Percentiles rank a stretch among this genome's conserved stretches.
phyloP scores from a whole-genome alignment of 139 green algal genomes.

The Chlorella sp. region DNA sequence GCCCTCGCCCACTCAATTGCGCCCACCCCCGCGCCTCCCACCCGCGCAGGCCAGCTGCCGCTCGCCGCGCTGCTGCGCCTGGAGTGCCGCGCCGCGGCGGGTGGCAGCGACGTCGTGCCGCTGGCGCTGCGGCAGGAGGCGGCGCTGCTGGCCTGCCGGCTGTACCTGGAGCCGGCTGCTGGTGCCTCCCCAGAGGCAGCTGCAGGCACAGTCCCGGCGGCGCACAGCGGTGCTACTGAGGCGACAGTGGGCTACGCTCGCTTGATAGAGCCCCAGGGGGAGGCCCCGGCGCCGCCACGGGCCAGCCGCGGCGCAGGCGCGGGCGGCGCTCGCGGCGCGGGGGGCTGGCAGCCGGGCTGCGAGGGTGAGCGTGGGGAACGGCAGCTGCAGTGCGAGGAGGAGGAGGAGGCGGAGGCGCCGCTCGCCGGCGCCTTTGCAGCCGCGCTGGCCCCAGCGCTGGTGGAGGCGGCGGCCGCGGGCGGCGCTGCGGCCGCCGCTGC shows the following conservation, averaged over 20 bases:
- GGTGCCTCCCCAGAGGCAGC: not conserved
- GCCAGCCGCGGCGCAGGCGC: constrained; percentile 9
- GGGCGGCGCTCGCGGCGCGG: not conserved
- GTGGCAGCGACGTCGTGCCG: not conserved
- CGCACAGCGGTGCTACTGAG: too few species aligned
- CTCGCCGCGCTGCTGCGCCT: not conserved
- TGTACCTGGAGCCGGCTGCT: not conserved
- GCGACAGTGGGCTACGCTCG: too few species aligned
- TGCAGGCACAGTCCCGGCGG: too few species aligned
- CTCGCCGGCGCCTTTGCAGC: not conserved
- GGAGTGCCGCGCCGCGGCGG: not conserved
- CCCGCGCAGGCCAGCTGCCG: not conserved
- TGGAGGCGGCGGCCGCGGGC: not conserved
- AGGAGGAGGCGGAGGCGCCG: not conserved
- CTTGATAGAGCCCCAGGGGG: too few species aligned
- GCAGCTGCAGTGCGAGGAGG: not conserved
- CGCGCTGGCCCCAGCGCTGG: not conserved
- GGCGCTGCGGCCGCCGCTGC: not conserved
- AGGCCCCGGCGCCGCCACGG: not conserved
- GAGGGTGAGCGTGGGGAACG: not conserved
- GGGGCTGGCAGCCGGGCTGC: not conserved
- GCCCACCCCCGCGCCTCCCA: not conserved
- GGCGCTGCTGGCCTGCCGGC: not conserved
- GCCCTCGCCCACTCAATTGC: not conserved
- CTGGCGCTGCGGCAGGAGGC: not conserved